phyloP scores from a whole-genome alignment of 2,329 filamentous ascomycete species.

The Beauveria sp. region DNA sequence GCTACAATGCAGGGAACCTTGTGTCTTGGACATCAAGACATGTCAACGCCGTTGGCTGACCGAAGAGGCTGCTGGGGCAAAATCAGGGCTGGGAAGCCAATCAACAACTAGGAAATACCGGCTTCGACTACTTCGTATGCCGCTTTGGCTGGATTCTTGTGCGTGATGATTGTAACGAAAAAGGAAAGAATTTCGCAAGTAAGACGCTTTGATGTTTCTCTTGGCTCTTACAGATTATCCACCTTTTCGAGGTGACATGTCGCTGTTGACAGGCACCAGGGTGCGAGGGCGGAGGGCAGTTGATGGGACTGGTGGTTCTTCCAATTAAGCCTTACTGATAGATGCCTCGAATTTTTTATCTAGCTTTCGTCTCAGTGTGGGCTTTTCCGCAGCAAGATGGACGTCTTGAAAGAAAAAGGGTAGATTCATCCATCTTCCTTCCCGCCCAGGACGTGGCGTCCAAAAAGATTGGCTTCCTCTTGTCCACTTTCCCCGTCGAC shows the following conservation, averaged over 20 bases:
- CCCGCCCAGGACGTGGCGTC: not conserved
- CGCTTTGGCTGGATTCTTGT: not conserved
- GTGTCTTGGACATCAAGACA: not conserved
- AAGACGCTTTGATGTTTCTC: not conserved
- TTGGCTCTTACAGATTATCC: not conserved
- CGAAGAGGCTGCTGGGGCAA: not conserved
- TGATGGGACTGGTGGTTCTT: not conserved
- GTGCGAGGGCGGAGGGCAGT: not conserved
- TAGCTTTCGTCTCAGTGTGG: not conserved
- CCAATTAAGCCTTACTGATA: not conserved
- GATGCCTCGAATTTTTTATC: not conserved
- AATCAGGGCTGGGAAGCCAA: not conserved
- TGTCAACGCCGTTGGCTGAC: not conserved
- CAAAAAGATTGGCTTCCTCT: not conserved
- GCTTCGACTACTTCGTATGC: not conserved
- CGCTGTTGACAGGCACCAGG: not conserved
- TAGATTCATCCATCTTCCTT: not conserved
- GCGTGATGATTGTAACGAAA: not conserved
- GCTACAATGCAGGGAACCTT: not conserved
- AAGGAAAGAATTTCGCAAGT: no score
- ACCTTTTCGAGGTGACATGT: not conserved
- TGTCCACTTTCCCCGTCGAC: not conserved
- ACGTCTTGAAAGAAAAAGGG: not conserved
- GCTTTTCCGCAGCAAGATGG: not conserved
- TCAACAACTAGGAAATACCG: not conserved